These are phyloP conservation scores for Apiospora marii DNA, from an alignment of 2,329 filamentous ascomycete genomes.

Conservation along the genomic window DNA sequence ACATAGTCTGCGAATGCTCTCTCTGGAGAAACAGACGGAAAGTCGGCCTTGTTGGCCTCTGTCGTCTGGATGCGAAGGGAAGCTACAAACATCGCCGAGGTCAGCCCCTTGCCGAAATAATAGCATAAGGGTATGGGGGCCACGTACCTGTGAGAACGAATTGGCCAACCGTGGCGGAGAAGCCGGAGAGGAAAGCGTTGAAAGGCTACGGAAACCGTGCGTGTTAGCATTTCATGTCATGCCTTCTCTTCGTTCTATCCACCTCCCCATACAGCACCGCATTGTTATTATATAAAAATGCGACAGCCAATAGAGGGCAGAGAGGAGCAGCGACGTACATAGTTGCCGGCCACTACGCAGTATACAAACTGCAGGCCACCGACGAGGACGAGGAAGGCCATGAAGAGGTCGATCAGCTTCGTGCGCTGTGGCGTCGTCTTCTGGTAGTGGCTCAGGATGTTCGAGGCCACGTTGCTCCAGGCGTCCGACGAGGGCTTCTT, in stretches of 20 bases:
- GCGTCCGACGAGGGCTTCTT: slow-evolving; percentile 34
- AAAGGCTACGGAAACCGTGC: slow-evolving; percentile 74
- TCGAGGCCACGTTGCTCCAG: slow-evolving; percentile 68
- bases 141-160: slow-evolving; percentile 91
- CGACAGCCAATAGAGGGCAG: background rate
- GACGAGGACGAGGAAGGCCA: slow-evolving; percentile 85
- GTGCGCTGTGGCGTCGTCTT: slow-evolving; percentile 86
- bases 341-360: slow-evolving; percentile 91
- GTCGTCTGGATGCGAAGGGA: slow-evolving; percentile 92
- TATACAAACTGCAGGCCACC: slow-evolving; percentile 94
- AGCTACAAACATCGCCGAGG: slow-evolving; percentile 48
- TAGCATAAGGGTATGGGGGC: background rate
- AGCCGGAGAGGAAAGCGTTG: slow-evolving; percentile 97
- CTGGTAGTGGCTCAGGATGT: slow-evolving; percentile 81
- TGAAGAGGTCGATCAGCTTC: slow-evolving; percentile 90
- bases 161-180: slow-evolving; percentile 92
- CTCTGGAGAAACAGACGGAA: slow-evolving; percentile 79
- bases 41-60: slow-evolving; percentile 79
- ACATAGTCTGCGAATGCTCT: slow-evolving; percentile 96
- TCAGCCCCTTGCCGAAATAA: slow-evolving; percentile 27
- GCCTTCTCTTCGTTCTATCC: background rate
- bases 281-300: no score
- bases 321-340: slow-evolving; percentile 67
- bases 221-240: slow-evolving; percentile 26
- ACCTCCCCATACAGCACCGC: background rate